Evolutionary conservation across 345 rosid species (phyloP).

Genomic region (Euclidium syriacum): DNA sequence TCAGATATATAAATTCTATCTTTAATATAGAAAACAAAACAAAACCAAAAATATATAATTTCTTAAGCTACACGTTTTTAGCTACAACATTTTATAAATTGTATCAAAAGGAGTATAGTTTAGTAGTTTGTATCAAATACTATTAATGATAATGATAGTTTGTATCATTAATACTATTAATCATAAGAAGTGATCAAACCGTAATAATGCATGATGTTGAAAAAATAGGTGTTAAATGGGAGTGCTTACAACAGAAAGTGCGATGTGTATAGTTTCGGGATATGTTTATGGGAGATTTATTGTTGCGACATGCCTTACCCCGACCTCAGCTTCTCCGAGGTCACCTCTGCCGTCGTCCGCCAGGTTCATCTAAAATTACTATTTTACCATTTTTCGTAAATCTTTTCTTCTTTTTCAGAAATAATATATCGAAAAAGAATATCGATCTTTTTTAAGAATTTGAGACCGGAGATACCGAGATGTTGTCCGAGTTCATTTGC

Average conservation of each 20-base stretch:
- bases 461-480: slow-evolving; percentile 96
- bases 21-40: too few relatives aligned
- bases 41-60: too few relatives aligned
- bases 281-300: slow-evolving; percentile 97
- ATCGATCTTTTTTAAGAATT: slow-evolving; percentile 39
- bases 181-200: too few relatives aligned
- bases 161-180: too few relatives aligned
- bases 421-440: background rate
- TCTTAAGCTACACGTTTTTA: too few relatives aligned
- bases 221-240: slow-evolving; percentile 81
- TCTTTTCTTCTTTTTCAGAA: background rate
- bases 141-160: too few relatives aligned
- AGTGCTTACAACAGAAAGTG: slow-evolving; percentile 88
- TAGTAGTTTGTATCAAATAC: too few relatives aligned
- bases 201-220: too few relatives aligned
- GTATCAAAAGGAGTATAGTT: too few relatives aligned
- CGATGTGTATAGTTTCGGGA: slow-evolving; percentile 95
- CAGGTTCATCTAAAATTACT: slow-evolving; percentile 44
- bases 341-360: slow-evolving; percentile 93
- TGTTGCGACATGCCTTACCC: slow-evolving; percentile 99
- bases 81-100: too few relatives aligned
- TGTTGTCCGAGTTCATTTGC: slow-evolving; percentile 90
- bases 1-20: too few relatives aligned
- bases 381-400: background rate
- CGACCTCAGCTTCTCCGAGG: slow-evolving; percentile 95